A percentile compares a stretch with the other conserved stretches of the same genome.
phyloP scores from a whole-genome alignment of 768 basidiomycete species.

The Podaxis mareebaensis region DNA sequence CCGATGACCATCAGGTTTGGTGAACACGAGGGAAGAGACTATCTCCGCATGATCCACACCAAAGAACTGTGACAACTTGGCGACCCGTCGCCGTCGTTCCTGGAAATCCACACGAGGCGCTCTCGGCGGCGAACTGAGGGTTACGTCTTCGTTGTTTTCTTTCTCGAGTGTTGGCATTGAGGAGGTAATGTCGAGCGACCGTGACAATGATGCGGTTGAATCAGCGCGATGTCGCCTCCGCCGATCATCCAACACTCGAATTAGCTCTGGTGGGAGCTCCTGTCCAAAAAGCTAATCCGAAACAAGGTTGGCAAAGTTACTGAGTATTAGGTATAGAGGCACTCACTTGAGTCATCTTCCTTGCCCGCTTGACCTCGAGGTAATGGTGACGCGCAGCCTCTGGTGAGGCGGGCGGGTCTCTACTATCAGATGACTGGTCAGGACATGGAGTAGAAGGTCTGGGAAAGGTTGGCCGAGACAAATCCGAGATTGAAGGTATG shows the following conservation, averaged over 20 bases:
- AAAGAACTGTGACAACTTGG: slow-evolving; percentile 59
- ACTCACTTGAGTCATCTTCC: slow-evolving; percentile 52
- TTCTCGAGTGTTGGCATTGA: slow-evolving; percentile 2
- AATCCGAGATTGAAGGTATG: neutral
- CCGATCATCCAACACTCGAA: slow-evolving; percentile 23
- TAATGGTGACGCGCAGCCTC: slow-evolving; percentile 30
- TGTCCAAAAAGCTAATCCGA: slow-evolving; percentile 46
- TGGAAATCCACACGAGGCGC: slow-evolving; percentile 6
- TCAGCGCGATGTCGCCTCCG: slow-evolving; percentile 4
- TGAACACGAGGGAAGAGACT: slow-evolving; percentile 23
- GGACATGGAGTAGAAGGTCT: neutral
- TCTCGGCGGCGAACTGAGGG: neutral
- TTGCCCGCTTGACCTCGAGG: slow-evolving; percentile 44
- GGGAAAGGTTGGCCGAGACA: slow-evolving; percentile 4
- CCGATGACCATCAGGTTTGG: neutral
- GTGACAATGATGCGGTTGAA: slow-evolving; percentile 5
- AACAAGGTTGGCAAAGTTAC: neutral
- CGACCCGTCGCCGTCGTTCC: slow-evolving; percentile 40
- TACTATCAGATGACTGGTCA: neutral
- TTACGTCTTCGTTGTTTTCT: slow-evolving; percentile 2
- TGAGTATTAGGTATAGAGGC: neutral
- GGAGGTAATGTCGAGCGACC: neutral
- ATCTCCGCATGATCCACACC: slow-evolving; percentile 53
- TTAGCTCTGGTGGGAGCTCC: slow-evolving; percentile 45
- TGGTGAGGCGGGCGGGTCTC: slow-evolving; percentile 12